Percentiles rank a stretch among this genome's conserved stretches.
Evolutionary conservation across 129 eudicot genomes (phyloP).

Genomic region (Flaveria bidentis): DNA sequence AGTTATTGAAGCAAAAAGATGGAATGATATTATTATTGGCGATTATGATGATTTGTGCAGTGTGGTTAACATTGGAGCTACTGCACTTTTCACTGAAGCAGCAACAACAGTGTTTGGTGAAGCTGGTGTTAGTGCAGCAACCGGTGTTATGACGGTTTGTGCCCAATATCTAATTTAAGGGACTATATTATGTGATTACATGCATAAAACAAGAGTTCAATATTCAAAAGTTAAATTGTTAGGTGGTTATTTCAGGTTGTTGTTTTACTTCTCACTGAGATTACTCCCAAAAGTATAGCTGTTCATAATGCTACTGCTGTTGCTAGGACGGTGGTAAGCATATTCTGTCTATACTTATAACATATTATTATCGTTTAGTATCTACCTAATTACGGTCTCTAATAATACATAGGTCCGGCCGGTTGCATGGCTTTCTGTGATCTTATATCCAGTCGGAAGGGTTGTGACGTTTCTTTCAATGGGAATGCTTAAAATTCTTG

Average conservation of each 20-base stretch:
- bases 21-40: not conserved
- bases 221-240: constrained; percentile 19
- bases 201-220: not conserved
- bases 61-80: constrained; percentile 76
- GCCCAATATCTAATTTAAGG: not conserved
- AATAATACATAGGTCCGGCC: constrained; percentile 58
- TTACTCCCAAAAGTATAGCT: constrained; percentile 74
- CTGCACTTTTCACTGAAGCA: constrained; percentile 74
- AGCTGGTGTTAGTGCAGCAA: constrained; percentile 74
- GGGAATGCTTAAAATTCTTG: constrained; percentile 75
- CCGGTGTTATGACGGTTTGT: constrained; percentile 71
- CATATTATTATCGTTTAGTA: constrained; percentile 9
- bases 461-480: constrained; percentile 66
- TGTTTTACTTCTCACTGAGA: constrained; percentile 68
- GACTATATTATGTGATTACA: constrained; percentile 4
- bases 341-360: constrained; percentile 12
- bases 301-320: constrained; percentile 73
- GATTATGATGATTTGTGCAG: constrained; percentile 25
- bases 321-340: constrained; percentile 74
- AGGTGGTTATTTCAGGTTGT: constrained; percentile 48
- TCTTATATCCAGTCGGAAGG: constrained; percentile 75
- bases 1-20: constrained; percentile 1
- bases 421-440: constrained; percentile 72
- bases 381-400: constrained; percentile 25
- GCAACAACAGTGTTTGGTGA: constrained; percentile 73